These are phyloP conservation scores for Anastatica hierochuntica DNA, from an alignment of 345 rosid species.

Conservation along the genomic window DNA sequence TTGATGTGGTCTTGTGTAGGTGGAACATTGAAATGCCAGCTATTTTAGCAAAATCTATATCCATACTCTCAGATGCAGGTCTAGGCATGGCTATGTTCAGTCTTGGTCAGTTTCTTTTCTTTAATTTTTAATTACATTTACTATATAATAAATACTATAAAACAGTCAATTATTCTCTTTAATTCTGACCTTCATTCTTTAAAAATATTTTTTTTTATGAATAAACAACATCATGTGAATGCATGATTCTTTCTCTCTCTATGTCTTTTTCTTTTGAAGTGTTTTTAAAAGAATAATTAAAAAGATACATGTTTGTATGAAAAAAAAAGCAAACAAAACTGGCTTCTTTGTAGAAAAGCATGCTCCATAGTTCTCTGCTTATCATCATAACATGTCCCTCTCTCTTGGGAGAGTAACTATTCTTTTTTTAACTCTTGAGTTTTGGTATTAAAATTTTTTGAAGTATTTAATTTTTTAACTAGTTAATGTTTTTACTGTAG, in stretches of 20 bases:
- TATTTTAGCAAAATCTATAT: slow-evolving; percentile 84
- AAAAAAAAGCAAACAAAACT: slow-evolving; percentile 23
- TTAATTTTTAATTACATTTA: slow-evolving; percentile 9
- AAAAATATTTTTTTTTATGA: not conserved
- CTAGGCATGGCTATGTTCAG: slow-evolving; percentile 99
- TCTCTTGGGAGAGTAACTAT: not conserved
- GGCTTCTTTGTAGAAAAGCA: slow-evolving; percentile 24
- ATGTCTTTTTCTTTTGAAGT: not conserved
- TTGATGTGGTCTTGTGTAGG: slow-evolving; percentile 41
- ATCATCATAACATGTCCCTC: slow-evolving; percentile 23
- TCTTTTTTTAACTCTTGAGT: not conserved
- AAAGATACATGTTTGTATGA: slow-evolving; percentile 16
- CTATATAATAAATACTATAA: slow-evolving; percentile 4
- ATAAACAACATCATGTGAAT: slow-evolving; percentile 6
- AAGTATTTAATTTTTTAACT: not conserved
- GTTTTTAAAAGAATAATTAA: no score
- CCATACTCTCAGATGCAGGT: slow-evolving; percentile 99
- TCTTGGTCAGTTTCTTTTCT: slow-evolving; percentile 65
- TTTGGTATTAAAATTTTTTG: not conserved
- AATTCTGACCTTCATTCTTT: slow-evolving; percentile 12
- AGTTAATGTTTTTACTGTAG: slow-evolving; percentile 11
- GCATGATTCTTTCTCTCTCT: slow-evolving; percentile 17
- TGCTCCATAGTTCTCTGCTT: slow-evolving; percentile 23
- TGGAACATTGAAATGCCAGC: slow-evolving; percentile 96
- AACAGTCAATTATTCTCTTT: slow-evolving; percentile 21